Evolutionary conservation across 148 eudicot species (phyloP), one percentile per base, ranked within the genome.

Genomic region (Vaccinium darrowii): DNA sequence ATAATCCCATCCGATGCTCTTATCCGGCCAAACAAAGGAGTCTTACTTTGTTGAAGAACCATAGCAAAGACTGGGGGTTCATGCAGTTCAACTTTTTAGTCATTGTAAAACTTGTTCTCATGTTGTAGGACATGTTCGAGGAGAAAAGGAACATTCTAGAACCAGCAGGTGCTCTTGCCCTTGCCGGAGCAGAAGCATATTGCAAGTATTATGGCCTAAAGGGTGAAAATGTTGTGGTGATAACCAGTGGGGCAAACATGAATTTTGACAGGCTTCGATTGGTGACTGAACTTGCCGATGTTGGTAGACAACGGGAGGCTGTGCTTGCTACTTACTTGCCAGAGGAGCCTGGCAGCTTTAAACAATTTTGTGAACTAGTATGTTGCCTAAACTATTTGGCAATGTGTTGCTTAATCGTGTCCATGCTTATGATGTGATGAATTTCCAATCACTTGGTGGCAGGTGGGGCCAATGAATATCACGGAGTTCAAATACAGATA

Each of bases 131-230:
- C 90, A 97, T 97, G 99, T 97, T 92, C 81, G 99, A 97, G 91
- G 99, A 97, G 91, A 97, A 95, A 89, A 90, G 99, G 91, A 95
- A 93, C 87, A 97, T 97, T 84, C 86, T 97, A 80, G 99, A 97
- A 87, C 99, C 99, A 78, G 99, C 99, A 52, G 99, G 99, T 85
- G 98, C 98, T 84, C 96, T 97, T 84, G 94, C 99, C 52, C 93
- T 97, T 67, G 99, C 99, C 81, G 99, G 99, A 84, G 99, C 99
- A n/a, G 98, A 97, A 88, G 99, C 99, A 63, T 97, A 97, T 86
- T 97, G 99, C 93, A 91, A 92, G 83, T 92, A 92, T 84, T 95
- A 97, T 90, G 98, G 90, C 80, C 89, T 97, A 78, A 89, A 94
- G 91, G 93, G 86, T 88, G 95, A 87, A 90, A 97, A 92, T 86